phyloP scores from a whole-genome alignment of 331 rosid genomes.

The Erythrophleum ivorense region DNA sequence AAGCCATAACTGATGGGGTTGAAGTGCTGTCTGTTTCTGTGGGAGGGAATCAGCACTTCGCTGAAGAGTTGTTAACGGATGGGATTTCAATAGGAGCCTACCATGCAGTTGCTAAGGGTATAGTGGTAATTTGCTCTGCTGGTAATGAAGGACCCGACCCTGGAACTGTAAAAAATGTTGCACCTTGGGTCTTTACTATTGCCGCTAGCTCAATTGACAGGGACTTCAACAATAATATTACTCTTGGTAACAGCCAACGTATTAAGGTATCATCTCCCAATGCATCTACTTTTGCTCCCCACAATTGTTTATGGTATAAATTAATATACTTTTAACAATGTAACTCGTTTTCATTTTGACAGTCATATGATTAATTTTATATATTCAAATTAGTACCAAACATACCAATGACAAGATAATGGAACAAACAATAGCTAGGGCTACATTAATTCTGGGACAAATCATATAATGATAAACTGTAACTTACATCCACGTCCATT shows the following conservation, averaged over 20 bases:
- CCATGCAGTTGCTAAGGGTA: slow-evolving; percentile 61
- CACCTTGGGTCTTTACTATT: slow-evolving; percentile 81
- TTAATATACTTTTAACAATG: too few species aligned
- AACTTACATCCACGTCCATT: too few species aligned
- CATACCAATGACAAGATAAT: too few species aligned
- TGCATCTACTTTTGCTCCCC: too few species aligned
- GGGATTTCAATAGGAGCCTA: slow-evolving; percentile 63
- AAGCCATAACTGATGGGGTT: slow-evolving; percentile 74
- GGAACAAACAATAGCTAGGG: too few species aligned
- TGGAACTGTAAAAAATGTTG: slow-evolving; percentile 49
- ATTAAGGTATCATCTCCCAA: slow-evolving; percentile 46
- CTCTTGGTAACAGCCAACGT: slow-evolving; percentile 49
- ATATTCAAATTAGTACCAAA: too few species aligned
- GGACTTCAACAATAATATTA: slow-evolving; percentile 36
- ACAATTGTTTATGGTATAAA: too few species aligned
- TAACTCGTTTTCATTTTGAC: too few species aligned
- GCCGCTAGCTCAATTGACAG: slow-evolving; percentile 58
- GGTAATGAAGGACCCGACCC: slow-evolving; percentile 70
- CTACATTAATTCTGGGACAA: too few species aligned
- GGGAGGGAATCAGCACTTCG: slow-evolving; percentile 40
- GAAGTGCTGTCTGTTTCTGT: slow-evolving; percentile 67
- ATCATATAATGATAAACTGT: too few species aligned
- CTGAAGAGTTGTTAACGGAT: slow-evolving; percentile 45
- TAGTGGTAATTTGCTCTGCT: slow-evolving; percentile 63
- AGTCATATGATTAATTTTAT: too few species aligned